phyloP scores from a whole-genome alignment of 352 stramenopile genomes.

The Phytophthora pistaciae region DNA sequence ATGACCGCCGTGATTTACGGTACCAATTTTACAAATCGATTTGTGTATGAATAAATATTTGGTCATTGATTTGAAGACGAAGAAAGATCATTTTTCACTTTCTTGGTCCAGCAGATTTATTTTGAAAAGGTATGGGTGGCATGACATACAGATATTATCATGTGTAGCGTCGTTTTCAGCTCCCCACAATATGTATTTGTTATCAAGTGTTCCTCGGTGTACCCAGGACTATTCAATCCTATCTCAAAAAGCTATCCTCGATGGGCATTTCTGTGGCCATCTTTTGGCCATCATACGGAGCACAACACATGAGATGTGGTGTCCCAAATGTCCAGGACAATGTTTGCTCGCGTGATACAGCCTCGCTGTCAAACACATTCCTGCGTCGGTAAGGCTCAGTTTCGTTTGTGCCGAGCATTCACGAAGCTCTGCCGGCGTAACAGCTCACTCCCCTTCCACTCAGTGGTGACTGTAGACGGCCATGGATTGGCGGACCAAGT shows the following conservation, averaged over 20 bases:
- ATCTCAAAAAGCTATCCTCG: neutral
- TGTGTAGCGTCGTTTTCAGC: too few species aligned
- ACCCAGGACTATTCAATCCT: neutral
- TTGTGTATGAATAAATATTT: too few species aligned
- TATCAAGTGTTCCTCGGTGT: too few species aligned
- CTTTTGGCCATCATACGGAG: neutral
- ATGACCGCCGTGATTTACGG: too few species aligned
- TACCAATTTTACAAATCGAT: too few species aligned
- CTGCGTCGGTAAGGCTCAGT: neutral
- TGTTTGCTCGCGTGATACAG: neutral
- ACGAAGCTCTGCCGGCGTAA: neutral
- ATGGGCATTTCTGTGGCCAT: neutral
- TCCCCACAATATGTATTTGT: too few species aligned
- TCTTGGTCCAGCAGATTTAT: too few species aligned
- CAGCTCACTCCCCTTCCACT: too few species aligned
- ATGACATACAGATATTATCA: too few species aligned
- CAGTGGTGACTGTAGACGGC: neutral
- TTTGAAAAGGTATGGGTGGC: too few species aligned
- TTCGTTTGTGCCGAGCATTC: neutral
- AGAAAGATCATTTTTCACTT: too few species aligned
- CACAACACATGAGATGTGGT: neutral
- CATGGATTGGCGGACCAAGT: neutral
- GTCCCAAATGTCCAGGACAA: neutral
- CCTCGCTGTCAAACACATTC: neutral
- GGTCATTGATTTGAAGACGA: too few species aligned